Percentiles rank a stretch among this genome's conserved stretches.
Evolutionary conservation across 768 basidiomycete genomes (phyloP).

Genomic region (Gymnopilus junonius): DNA sequence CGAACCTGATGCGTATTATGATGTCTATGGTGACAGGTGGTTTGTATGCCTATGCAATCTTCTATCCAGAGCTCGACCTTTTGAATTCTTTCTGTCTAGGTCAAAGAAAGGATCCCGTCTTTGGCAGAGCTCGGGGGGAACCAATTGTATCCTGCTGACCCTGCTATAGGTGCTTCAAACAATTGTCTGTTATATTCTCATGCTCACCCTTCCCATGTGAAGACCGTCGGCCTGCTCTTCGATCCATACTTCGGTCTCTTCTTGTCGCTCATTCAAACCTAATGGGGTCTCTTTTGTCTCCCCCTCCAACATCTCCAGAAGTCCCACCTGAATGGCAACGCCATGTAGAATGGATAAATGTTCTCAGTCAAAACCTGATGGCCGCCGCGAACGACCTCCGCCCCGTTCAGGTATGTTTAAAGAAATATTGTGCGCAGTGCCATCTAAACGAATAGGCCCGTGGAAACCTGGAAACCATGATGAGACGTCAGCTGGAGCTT

Average conservation of each 20-base stretch:
- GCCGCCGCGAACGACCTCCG: conserved; percentile 88
- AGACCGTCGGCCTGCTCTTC: conserved; percentile 82
- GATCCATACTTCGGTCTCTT: conserved; percentile 74
- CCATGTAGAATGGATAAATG: conserved; percentile 80
- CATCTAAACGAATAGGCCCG: conserved; percentile 56
- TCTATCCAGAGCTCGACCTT: conserved; percentile 8
- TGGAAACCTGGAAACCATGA: conserved; percentile 80
- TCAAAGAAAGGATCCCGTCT: conserved; percentile 83
- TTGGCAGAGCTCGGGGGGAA: conserved; percentile 81
- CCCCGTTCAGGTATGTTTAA: conserved; percentile 73
- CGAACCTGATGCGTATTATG: conserved; percentile 73
- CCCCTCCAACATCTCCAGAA: conserved; percentile 51
- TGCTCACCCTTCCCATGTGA: neutral
- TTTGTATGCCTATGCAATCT: conserved; percentile 59
- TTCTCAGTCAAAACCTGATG: conserved; percentile 86
- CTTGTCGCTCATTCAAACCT: conserved; percentile 81
- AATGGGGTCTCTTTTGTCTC: conserved; percentile 68
- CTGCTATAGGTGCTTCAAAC: conserved; percentile 57
- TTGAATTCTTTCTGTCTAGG: conserved; percentile 42
- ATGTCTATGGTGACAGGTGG: conserved; percentile 88
- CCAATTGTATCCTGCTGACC: conserved; percentile 80
- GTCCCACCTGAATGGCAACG: conserved; percentile 72
- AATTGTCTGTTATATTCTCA: neutral
- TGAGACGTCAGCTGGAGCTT: conserved; percentile 77
- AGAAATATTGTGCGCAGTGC: neutral